Evolutionary conservation across 2,329 filamentous ascomycete species (phyloP).

Genomic region (Fusarium sp.): DNA sequence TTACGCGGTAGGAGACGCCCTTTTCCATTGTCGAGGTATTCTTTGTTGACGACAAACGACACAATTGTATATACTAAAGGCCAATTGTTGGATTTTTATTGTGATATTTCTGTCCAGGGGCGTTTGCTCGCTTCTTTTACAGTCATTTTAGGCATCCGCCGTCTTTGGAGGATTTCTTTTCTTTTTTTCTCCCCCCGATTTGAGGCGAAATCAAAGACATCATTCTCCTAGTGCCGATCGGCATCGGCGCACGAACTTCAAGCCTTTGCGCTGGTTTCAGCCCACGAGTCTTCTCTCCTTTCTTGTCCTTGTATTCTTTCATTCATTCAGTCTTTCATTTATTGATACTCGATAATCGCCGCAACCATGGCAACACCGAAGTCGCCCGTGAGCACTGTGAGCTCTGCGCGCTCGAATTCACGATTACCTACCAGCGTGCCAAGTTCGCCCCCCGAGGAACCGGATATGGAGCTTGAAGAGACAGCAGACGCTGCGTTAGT

Average conservation of each 20-base stretch:
- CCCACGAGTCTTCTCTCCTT: constrained; percentile 5
- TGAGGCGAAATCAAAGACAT: constrained; percentile 44
- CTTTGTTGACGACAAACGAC: constrained; percentile 20
- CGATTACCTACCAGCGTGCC: constrained; percentile 54
- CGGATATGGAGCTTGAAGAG: constrained; percentile 35
- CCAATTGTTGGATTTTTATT: not conserved
- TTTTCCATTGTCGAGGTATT: constrained; percentile 10
- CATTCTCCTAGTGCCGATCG: constrained; percentile 36
- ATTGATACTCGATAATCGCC: not conserved
- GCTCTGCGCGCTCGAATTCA: constrained; percentile 52
- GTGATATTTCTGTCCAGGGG: not conserved
- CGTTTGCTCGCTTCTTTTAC: not conserved
- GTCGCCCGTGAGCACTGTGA: constrained; percentile 51
- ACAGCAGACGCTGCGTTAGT: constrained; percentile 51
- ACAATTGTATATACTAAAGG: constrained; percentile 7
- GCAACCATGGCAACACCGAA: constrained; percentile 50
- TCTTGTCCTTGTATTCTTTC: not conserved
- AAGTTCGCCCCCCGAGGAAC: constrained; percentile 54
- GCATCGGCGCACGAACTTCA: constrained; percentile 15
- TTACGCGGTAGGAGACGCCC: constrained; percentile 30
- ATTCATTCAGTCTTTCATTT: not conserved
- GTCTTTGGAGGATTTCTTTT: constrained; percentile 12
- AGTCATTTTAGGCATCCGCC: not conserved
- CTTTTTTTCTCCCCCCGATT: constrained; percentile 21
- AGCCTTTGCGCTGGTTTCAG: constrained; percentile 5